Conservation (phyloP, 208 protist species). For the Trypanosoma lewisi region DNA sequence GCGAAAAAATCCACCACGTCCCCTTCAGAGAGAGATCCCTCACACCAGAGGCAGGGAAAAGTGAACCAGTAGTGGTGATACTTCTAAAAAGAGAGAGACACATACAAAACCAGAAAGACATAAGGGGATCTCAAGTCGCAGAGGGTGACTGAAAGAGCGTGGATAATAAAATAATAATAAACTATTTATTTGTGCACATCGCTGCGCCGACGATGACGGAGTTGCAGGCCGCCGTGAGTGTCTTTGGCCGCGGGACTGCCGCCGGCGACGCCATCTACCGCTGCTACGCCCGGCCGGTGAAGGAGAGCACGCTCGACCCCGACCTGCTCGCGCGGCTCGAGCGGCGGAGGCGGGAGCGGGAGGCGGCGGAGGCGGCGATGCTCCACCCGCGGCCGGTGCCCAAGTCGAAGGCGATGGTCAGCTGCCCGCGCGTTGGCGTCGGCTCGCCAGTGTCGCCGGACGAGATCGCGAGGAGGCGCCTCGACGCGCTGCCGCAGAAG, state of each 20-base stretch:
- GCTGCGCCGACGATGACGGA: constrained; percentile 3
- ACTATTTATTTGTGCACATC: too few relatives aligned
- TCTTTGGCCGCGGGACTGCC: constrained; percentile 85
- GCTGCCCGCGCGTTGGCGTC: constrained; percentile 58
- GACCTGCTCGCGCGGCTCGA: constrained; percentile 61
- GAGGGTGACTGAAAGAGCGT: background rate
- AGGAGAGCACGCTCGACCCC: constrained; percentile 80
- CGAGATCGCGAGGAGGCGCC: constrained; percentile 59
- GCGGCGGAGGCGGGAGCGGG: constrained; percentile 52
- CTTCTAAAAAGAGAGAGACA: too few relatives aligned
- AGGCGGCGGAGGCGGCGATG: constrained; percentile 58
- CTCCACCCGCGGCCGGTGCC: constrained; percentile 72
- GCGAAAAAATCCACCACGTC: background rate
- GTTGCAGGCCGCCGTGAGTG: constrained; percentile 28
- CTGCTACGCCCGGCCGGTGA: constrained; percentile 71
- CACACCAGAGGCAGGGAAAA: too few relatives aligned
- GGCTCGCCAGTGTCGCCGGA: constrained; percentile 39
- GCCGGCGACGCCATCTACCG: constrained; percentile 87
- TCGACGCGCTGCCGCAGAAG: constrained; percentile 66
- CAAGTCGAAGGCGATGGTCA: constrained; percentile 74
- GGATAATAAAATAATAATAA: background rate
- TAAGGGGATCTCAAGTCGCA: too few relatives aligned
- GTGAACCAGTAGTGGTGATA: too few relatives aligned
- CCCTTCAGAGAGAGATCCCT: too few relatives aligned
- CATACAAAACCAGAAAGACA: too few relatives aligned